Percentiles rank a stretch among this genome's conserved stretches.
These are phyloP conservation scores for Saussurea involucrata DNA, from an alignment of 129 eudicot genomes.

Conservation along the genomic window DNA sequence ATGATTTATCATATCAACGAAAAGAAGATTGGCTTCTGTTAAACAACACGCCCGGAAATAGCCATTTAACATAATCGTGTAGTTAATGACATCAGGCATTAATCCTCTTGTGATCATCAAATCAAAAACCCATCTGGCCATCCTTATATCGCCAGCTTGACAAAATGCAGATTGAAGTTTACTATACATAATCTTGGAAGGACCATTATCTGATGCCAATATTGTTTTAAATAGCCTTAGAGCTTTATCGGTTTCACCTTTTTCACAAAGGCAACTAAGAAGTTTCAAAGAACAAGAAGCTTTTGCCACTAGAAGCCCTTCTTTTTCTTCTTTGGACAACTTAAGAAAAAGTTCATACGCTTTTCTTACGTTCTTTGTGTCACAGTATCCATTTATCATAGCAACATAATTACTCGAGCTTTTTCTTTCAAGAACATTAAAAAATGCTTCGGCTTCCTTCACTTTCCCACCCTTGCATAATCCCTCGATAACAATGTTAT, in stretches of 20 bases:
- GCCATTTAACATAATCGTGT: slow-evolving; percentile 73
- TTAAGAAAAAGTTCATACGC: slow-evolving; percentile 48
- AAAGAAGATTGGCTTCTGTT: no score
- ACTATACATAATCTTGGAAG: slow-evolving; percentile 43
- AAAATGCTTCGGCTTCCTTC: slow-evolving; percentile 54
- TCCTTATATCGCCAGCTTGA: slow-evolving; percentile 50
- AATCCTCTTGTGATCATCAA: slow-evolving; percentile 44
- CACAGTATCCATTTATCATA: slow-evolving; percentile 66
- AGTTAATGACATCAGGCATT: slow-evolving; percentile 50
- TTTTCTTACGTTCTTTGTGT: slow-evolving; percentile 29
- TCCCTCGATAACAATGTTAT: slow-evolving; percentile 54
- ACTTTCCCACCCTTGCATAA: slow-evolving; percentile 55
- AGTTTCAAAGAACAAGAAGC: slow-evolving; percentile 41
- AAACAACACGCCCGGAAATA: no score
- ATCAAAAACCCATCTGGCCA: no score
- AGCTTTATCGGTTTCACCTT: slow-evolving; percentile 44
- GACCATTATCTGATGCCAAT: slow-evolving; percentile 35
- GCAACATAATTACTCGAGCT: slow-evolving; percentile 48
- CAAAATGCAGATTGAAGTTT: slow-evolving; percentile 54
- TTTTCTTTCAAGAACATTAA: slow-evolving; percentile 47
- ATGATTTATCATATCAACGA: slow-evolving; percentile 45
- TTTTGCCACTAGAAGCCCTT: slow-evolving; percentile 29
- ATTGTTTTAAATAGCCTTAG: slow-evolving; percentile 35
- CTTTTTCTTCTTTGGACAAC: slow-evolving; percentile 43
- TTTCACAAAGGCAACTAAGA: slow-evolving; percentile 44